Evolutionary conservation across 345 rosid species (phyloP).

Genomic region (Moricandia moricandioides): DNA sequence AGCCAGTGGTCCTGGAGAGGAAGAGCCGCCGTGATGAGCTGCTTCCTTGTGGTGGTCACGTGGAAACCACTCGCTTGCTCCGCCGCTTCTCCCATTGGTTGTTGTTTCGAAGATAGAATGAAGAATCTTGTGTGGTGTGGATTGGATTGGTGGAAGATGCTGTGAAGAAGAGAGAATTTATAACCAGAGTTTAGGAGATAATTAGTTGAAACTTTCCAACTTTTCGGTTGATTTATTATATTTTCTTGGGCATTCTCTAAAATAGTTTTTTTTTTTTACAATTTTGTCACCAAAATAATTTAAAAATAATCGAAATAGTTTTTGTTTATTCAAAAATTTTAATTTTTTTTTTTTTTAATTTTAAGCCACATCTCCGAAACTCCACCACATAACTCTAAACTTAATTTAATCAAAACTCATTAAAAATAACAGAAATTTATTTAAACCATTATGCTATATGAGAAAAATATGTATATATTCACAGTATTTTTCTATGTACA

Average conservation of each 20-base stretch:
- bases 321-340: too few species aligned
- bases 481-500: too few species aligned
- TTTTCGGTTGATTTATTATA: background rate
- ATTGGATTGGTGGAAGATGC: conserved; percentile 24
- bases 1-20: conserved; percentile 80
- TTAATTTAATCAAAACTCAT: background rate
- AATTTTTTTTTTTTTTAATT: too few species aligned
- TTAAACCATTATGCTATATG: background rate
- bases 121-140: conserved; percentile 13
- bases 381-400: too few species aligned
- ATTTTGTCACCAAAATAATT: too few species aligned
- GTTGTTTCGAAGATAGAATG: background rate
- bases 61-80: conserved; percentile 36
- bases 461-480: background rate
- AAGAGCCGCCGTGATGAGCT: conserved; percentile 59
- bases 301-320: too few species aligned
- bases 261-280: too few species aligned
- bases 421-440: too few species aligned
- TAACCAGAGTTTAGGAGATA: background rate
- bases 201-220: conserved; percentile 17
- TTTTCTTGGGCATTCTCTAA: background rate
- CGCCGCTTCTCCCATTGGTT: conserved; percentile 28
- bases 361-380: too few species aligned
- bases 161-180: conserved; percentile 5
- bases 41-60: conserved; percentile 45